Base-by-base conservation (phyloP, 2,329 filamentous ascomycete genomes). In the Fusarium goolgardi region DNA sequence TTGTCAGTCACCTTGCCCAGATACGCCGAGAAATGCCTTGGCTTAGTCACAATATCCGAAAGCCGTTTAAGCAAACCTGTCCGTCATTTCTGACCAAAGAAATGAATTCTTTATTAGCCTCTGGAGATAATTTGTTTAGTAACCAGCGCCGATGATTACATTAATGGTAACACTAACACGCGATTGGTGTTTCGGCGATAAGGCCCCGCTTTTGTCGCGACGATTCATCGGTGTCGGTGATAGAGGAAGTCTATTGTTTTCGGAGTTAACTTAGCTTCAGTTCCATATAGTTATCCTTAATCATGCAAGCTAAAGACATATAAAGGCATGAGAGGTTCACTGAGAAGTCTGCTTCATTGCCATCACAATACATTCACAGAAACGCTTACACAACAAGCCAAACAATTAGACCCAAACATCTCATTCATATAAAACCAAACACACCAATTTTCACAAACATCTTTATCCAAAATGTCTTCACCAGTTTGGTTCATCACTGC, bases 401-500 rank as follows among this genome's bases (percentile, higher is more conserved):
- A 18, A n/a, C 45, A 34, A n/a, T 12, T 16, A n/a, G 11, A n/a
- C 20, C n/a, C 10, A 21, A 23, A 47, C 15, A 27, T 11, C 23
- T 23, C n/a, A n/a, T 23, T 29, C 39, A 21, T 2, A 47, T 6
- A 35, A 20, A 6, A 37, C 10, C 3, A n/a, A 31, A 2, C 7
- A 20, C 31, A 23, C 12, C 21, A 45, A 27, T 10, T 29, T 31
- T 2, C 16, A 5, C 21, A 21, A 23, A 6, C 6, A n/a, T 2
- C 20, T 29, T 29, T 10, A 18, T 8, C 58, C 56, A 47, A 37
- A 18, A 52, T 64, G 43, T 49, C 63, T 47, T 66, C 65, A 4
- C 78, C 77, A 44, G 79, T 84, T 31, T 87, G 85, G 84, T 81
- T 88, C 75, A 82, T 87, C 71, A 82, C 81, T 13, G 85, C 83